These are phyloP conservation scores for Penicillium waksmanii DNA, from an alignment of 495 filamentous ascomycete genomes.

Conservation along the genomic window DNA sequence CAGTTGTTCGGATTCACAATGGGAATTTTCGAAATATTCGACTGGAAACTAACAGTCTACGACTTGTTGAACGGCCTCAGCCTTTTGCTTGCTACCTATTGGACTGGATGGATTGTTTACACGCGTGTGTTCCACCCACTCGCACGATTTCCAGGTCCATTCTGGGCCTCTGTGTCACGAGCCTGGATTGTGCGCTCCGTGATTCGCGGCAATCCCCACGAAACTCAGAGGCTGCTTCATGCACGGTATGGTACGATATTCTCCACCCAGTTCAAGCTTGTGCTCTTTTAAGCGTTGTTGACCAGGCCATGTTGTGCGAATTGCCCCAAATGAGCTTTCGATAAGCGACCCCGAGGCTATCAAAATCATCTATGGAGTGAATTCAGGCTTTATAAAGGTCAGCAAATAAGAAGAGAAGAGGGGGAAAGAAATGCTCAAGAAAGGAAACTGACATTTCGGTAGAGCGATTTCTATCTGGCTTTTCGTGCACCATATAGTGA, in stretches of 20 bases:
- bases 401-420: too few species aligned
- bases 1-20: too few species aligned
- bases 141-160: slow-evolving; percentile 18
- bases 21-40: too few species aligned
- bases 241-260: slow-evolving; percentile 22
- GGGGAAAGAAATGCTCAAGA: too few species aligned
- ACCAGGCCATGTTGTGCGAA: slow-evolving; percentile 28
- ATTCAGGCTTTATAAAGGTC: too few species aligned
- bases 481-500: too few species aligned
- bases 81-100: slow-evolving; percentile 10
- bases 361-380: slow-evolving; percentile 1
- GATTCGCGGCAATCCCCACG: slow-evolving; percentile 14
- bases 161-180: slow-evolving; percentile 18
- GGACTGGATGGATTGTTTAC: slow-evolving; percentile 23
- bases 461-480: slow-evolving; percentile 1
- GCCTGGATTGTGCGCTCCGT: slow-evolving; percentile 21
- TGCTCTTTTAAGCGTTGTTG: slow-evolving; percentile 3
- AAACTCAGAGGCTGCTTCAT: slow-evolving; percentile 22
- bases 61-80: too few species aligned
- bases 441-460: neutral
- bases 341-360: slow-evolving; percentile 31
- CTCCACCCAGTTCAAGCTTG: slow-evolving; percentile 2
- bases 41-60: too few species aligned
- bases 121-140: slow-evolving; percentile 22
- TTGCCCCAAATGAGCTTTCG: slow-evolving; percentile 36